These are phyloP conservation scores for Eugenia klotzschiana DNA, from an alignment of 441 rosid species.

Conservation along the genomic window DNA sequence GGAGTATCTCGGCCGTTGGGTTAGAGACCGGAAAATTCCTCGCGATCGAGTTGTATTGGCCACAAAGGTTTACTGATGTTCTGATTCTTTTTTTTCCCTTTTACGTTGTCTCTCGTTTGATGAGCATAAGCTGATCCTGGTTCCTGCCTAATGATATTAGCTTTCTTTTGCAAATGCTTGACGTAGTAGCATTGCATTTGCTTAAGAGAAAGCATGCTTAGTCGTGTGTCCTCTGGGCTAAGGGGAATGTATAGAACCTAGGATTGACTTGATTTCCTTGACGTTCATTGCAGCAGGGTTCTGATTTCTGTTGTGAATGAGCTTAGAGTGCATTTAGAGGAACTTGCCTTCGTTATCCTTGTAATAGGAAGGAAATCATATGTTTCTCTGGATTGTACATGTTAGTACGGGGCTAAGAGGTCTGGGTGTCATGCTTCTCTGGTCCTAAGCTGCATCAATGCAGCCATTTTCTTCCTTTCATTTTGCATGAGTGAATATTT, in stretches of 20 bases:
- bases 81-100: not conserved
- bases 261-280: not conserved
- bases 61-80: constrained; percentile 22
- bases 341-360: not conserved
- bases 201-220: not conserved
- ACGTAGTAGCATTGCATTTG: not conserved
- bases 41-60: constrained; percentile 37
- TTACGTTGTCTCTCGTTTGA: not conserved
- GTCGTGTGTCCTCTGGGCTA: not conserved
- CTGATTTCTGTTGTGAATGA: not conserved
- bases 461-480: not conserved
- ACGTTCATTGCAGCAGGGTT: not conserved
- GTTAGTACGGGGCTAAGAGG: not conserved
- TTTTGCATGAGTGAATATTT: not conserved
- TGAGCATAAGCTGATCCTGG: not conserved
- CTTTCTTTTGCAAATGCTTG: not conserved
- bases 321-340: not conserved
- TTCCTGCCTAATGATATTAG: not conserved
- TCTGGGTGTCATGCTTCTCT: not conserved
- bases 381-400: not conserved
- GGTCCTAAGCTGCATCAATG: not conserved
- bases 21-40: constrained; percentile 35
- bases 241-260: not conserved
- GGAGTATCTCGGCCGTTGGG: constrained; percentile 49
- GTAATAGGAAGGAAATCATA: not conserved